phyloP scores from a whole-genome alignment of 495 filamentous ascomycete species.

The Tuber magnatum region DNA sequence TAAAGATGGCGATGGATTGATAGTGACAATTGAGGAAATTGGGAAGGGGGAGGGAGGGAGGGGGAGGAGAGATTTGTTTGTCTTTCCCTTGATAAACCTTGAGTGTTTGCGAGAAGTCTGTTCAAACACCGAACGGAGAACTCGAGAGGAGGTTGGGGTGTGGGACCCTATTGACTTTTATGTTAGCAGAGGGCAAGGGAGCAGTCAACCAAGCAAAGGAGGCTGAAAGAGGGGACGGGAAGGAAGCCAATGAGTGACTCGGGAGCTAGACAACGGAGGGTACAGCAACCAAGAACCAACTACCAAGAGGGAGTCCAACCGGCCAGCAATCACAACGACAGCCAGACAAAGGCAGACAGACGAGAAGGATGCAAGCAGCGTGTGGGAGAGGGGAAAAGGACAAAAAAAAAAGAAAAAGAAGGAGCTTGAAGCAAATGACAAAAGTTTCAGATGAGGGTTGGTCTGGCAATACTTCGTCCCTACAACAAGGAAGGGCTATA shows the following conservation, averaged over 20 bases:
- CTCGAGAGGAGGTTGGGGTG: constrained; percentile 1
- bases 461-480: background rate
- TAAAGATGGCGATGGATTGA: constrained; percentile 31
- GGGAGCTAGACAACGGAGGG: background rate
- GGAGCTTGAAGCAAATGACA: background rate
- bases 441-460: background rate
- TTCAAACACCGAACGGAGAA: constrained; percentile 1
- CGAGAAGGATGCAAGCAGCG: background rate
- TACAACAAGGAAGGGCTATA: background rate
- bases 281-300: background rate
- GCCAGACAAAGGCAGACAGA: background rate
- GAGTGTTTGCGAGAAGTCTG: background rate
- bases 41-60: background rate
- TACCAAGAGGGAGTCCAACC: background rate
- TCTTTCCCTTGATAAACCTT: constrained; percentile 4
- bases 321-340: background rate
- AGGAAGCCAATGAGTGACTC: background rate
- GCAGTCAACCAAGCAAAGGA: background rate
- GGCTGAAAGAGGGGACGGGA: constrained; percentile 1
- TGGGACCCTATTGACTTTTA: constrained; percentile 1
- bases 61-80: constrained; percentile 3
- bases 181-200: background rate
- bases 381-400: background rate
- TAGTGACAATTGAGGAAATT: constrained; percentile 7
- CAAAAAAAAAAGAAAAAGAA: background rate